These are phyloP conservation scores for Eucommia ulmoides DNA, from an alignment of 257 asterid species.

Conservation along the genomic window DNA sequence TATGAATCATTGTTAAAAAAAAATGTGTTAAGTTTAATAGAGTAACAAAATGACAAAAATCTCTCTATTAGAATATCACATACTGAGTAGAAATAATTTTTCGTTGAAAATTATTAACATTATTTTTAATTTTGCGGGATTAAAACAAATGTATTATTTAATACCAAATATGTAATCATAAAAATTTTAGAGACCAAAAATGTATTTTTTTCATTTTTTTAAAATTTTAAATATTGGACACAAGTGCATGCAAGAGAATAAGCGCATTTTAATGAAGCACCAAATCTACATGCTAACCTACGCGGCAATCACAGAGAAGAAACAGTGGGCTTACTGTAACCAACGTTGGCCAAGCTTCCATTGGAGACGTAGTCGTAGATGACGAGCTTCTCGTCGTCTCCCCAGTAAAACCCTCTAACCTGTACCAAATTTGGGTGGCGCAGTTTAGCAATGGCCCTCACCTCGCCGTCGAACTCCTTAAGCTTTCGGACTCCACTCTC, in stretches of 20 bases:
- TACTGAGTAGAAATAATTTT: not conserved
- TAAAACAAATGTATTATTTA: too few relatives aligned
- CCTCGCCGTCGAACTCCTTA: constrained; percentile 60
- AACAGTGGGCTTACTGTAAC: constrained; percentile 61
- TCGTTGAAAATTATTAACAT: too few relatives aligned
- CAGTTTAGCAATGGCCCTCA: constrained; percentile 55
- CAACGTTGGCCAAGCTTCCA: constrained; percentile 81
- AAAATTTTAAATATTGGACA: too few relatives aligned
- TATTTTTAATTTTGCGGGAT: too few relatives aligned
- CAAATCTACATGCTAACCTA: not conserved
- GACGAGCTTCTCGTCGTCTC: constrained; percentile 85
- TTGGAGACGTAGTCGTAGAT: constrained; percentile 66
- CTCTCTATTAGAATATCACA: too few relatives aligned
- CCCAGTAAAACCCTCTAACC: constrained; percentile 75
- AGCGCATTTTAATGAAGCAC: not conserved
- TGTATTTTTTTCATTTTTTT: not conserved
- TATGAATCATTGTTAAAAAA: too few relatives aligned
- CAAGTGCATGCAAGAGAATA: not conserved
- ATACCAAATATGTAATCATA: not conserved
- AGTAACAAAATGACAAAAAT: too few relatives aligned
- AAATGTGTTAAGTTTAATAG: too few relatives aligned
- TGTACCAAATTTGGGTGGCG: constrained; percentile 63
- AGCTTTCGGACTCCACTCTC: constrained; percentile 36
- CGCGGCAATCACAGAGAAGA: not conserved
- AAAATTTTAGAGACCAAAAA: too few relatives aligned